Base-by-base conservation (phyloP, 2,329 filamentous ascomycete genomes). In the Colletotrichum lentis region DNA sequence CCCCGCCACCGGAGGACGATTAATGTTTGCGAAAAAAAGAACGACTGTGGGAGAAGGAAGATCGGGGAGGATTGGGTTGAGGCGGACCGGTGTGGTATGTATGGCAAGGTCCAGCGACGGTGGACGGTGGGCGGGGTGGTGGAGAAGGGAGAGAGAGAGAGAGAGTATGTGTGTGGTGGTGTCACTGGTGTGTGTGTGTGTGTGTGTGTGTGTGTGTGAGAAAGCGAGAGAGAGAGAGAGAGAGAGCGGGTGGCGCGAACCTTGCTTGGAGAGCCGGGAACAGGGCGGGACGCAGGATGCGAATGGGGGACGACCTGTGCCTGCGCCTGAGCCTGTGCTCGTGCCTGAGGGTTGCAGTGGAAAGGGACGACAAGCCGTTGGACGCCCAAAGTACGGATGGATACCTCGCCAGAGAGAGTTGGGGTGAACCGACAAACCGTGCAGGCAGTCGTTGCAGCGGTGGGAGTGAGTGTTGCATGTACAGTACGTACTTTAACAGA, bases 31-130 rank as follows among this genome's bases (percentile, higher is more conserved):
- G 69, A n/a, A 69, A 70, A 41, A 65, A 70, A 43, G 69, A 70
- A 69, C 61, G 69, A 65, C 69, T 66, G 65, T 60, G 60, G 65
- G 64, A 64, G 65, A 47, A 55, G 53, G 62, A 62, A 69, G 66
- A 65, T 54, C 61, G 61, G 52, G 35, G 46, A 64, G 53, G 66
- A n/a, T 43, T 69, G 60, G 62, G 62, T 62, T 56, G 65, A 69
- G 69, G 69, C 69, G 69, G 69, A 47, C 62, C 69, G 66, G 69
- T 69, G 66, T 68, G 46, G 66, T 70, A 70, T 69, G 69, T 69
- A 69, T 70, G 64, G 67, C 67, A 69, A 57, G 67, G 37, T 63
- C 63, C 50, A 58, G 67, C 61, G 61, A 67, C 58, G 67, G 57
- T 62, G 57, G 61, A 67, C 58, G 67, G 63, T 62, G 57, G 67